Evolutionary conservation across 192 early-diverging fungal genomes (phyloP).

Genomic region (Backusella macrospora): DNA sequence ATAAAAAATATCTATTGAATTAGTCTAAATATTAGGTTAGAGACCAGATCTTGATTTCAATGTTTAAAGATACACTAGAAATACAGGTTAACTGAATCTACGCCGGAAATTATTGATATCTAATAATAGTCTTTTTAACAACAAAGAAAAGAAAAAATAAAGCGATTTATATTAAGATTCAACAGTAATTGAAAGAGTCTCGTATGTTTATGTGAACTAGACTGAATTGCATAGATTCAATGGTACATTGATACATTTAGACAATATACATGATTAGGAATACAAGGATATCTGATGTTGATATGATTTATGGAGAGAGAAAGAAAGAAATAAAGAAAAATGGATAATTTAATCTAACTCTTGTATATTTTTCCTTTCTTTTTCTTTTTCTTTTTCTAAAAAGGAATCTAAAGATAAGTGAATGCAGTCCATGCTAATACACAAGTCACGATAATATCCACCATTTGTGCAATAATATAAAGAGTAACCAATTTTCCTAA

Average conservation of each 20-base stretch:
- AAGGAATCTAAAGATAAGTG: background rate
- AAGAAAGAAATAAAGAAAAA: too few species aligned
- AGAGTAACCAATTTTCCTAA: conserved; percentile 48
- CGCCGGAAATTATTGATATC: background rate
- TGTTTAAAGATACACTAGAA: too few species aligned
- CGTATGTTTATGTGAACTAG: too few species aligned
- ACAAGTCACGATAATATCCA: conserved; percentile 51
- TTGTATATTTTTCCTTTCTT: background rate
- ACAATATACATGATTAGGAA: too few species aligned
- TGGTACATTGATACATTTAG: too few species aligned
- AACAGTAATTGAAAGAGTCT: too few species aligned
- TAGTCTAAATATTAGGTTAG: too few species aligned
- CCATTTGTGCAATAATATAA: conserved; percentile 51
- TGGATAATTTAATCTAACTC: too few species aligned
- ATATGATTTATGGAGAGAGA: too few species aligned
- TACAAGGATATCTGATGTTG: too few species aligned
- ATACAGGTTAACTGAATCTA: background rate
- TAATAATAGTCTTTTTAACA: background rate
- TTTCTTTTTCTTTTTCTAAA: background rate
- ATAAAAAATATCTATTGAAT: background rate
- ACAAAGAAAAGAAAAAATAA: background rate
- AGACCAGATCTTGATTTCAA: background rate
- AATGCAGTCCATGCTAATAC: conserved; percentile 52
- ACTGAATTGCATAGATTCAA: too few species aligned
- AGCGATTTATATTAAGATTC: too few species aligned